These are phyloP conservation scores for Aspergillus jensenii DNA, from an alignment of 2,329 filamentous ascomycete species.

Conservation along the genomic window DNA sequence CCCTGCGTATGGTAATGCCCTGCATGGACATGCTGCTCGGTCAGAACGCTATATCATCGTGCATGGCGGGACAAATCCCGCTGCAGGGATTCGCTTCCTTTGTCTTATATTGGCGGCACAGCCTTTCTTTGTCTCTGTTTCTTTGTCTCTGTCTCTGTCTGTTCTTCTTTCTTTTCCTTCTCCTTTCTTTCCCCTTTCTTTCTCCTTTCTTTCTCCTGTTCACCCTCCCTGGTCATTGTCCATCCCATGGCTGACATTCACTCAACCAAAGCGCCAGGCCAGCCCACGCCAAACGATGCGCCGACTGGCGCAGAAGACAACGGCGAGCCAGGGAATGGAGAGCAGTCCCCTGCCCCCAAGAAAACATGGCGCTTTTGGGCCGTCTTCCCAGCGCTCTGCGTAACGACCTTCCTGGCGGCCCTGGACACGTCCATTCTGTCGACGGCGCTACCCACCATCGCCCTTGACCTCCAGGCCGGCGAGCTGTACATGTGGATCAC, in stretches of 20 bases:
- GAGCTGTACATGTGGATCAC: constrained; percentile 35
- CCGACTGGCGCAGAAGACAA: too few species aligned
- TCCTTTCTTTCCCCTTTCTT: too few species aligned
- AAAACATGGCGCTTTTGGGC: constrained; percentile 1
- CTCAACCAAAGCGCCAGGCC: neutral
- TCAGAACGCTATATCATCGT: neutral
- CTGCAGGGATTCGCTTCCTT: neutral
- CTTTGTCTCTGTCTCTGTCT: too few species aligned
- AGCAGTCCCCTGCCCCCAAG: neutral
- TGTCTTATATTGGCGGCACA: neutral
- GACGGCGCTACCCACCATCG: constrained; percentile 42
- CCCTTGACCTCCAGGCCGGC: constrained; percentile 26
- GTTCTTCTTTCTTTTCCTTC: too few species aligned
- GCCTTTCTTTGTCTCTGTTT: neutral
- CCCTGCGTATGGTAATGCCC: neutral
- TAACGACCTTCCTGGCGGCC: constrained; percentile 30
- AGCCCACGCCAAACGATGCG: neutral
- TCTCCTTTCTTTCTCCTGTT: too few species aligned
- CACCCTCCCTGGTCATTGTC: too few species aligned
- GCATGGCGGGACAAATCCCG: neutral
- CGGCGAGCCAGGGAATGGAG: too few species aligned
- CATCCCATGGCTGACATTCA: neutral
- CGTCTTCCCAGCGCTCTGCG: constrained; percentile 9
- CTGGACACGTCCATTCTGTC: constrained; percentile 41
- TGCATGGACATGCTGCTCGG: neutral